These are phyloP conservation scores for Albifimbria verrucaria DNA, from an alignment of 2,329 filamentous ascomycete species.

Conservation along the genomic window DNA sequence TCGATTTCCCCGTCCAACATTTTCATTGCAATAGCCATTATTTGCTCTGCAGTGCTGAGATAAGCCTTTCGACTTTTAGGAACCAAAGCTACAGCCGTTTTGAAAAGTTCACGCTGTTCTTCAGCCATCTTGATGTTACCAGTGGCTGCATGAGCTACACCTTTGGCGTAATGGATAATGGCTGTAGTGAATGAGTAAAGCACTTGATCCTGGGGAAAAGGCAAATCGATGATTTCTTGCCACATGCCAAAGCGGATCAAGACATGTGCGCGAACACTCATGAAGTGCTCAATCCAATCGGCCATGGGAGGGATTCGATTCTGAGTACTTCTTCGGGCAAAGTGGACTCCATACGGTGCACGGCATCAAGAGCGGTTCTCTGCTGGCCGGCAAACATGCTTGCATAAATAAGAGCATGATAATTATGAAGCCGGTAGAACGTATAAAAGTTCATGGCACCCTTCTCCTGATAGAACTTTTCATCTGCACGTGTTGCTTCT, in stretches of 20 bases:
- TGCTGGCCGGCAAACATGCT: background rate
- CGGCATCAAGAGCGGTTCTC: background rate
- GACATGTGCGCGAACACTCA: conserved; percentile 62
- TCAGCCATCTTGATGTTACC: conserved; percentile 50
- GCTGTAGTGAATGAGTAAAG: conserved; percentile 67
- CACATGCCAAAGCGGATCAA: conserved; percentile 69
- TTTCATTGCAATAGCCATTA: conserved; percentile 50
- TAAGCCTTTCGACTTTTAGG: conserved; percentile 60
- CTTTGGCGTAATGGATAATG: conserved; percentile 65
- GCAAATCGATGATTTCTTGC: conserved; percentile 57
- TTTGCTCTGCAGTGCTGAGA: conserved; percentile 56
- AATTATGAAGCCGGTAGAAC: background rate
- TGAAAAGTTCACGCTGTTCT: conserved; percentile 41
- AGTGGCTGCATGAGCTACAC: conserved; percentile 60
- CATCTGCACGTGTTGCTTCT: background rate
- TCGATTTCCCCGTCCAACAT: conserved; percentile 73
- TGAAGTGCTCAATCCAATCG: conserved; percentile 69
- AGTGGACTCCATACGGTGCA: background rate
- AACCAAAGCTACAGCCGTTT: conserved; percentile 47
- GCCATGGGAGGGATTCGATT: conserved; percentile 60
- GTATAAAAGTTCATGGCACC: background rate
- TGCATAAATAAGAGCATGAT: background rate
- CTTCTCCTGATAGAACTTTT: background rate
- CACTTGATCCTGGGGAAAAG: conserved; percentile 50
- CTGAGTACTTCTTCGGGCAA: background rate